Evolutionary conservation across 2,329 filamentous ascomycete genomes (phyloP).

Genomic region (Beauveria brongniartii): DNA sequence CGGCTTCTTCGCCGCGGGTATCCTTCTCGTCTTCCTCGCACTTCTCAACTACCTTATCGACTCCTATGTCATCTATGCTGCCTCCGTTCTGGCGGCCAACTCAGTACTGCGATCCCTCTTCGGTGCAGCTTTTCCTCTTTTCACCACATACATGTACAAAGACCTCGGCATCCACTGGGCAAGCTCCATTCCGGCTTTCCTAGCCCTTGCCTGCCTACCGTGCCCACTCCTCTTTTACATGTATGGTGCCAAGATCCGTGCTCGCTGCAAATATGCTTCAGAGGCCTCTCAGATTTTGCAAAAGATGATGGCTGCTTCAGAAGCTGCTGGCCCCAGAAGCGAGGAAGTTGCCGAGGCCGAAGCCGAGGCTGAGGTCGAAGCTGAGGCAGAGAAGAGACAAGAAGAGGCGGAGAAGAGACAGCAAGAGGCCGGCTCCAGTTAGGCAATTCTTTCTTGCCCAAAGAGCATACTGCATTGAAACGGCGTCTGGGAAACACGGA

Average conservation of each 20-base stretch:
- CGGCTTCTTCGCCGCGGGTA: slow-evolving; percentile 44
- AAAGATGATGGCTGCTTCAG: slow-evolving; percentile 12
- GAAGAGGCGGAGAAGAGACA: neutral
- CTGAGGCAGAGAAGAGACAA: neutral
- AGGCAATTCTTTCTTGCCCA: neutral
- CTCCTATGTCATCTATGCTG: slow-evolving; percentile 66
- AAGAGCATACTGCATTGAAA: neutral
- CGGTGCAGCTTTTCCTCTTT: slow-evolving; percentile 65
- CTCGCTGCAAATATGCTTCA: slow-evolving; percentile 61
- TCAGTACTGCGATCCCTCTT: slow-evolving; percentile 64
- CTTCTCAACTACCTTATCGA: slow-evolving; percentile 62
- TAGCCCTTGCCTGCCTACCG: slow-evolving; percentile 62
- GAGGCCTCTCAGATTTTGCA: slow-evolving; percentile 56
- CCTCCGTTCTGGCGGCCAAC: slow-evolving; percentile 66
- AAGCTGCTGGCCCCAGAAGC: neutral
- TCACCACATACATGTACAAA: slow-evolving; percentile 52
- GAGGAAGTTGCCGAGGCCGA: slow-evolving; percentile 14
- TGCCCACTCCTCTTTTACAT: slow-evolving; percentile 71
- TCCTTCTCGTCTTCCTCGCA: slow-evolving; percentile 58
- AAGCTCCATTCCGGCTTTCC: slow-evolving; percentile 62
- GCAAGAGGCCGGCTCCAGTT: neutral
- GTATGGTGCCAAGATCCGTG: slow-evolving; percentile 55
- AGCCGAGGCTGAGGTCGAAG: neutral
- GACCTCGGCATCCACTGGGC: slow-evolving; percentile 69
- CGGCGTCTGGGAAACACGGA: neutral